Percentiles rank a stretch among this genome's conserved stretches.
Conservation (phyloP, 768 basidiomycete species). For the Pholiota microspora region DNA sequence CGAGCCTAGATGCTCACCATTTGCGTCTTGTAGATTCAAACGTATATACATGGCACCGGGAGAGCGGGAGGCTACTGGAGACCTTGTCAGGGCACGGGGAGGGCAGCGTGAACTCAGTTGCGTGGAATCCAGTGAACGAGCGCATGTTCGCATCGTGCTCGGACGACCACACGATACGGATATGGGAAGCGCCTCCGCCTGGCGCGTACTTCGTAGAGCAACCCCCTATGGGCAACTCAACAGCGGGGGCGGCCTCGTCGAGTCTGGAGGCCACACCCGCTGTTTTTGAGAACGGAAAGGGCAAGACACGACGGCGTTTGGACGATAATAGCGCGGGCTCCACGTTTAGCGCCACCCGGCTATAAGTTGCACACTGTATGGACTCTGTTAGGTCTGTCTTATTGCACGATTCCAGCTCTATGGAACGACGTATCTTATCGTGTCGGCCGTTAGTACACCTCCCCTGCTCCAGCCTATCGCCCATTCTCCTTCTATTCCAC, state of each 20-base stretch:
- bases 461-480: neutral
- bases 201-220: constrained; percentile 15
- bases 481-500: neutral
- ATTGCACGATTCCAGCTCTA: constrained; percentile 5
- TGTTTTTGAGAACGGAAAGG: constrained; percentile 61
- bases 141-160: constrained; percentile 97
- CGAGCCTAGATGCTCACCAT: constrained; percentile 2
- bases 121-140: constrained; percentile 90
- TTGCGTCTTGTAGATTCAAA: constrained; percentile 68
- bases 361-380: constrained; percentile 5
- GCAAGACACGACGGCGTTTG: constrained; percentile 53
- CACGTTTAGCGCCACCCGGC: constrained; percentile 11
- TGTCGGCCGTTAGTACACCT: neutral
- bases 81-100: constrained; percentile 83
- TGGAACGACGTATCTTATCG: constrained; percentile 2
- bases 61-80: constrained; percentile 81
- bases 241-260: constrained; percentile 5
- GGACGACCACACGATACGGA: constrained; percentile 87
- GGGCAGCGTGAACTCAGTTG: constrained; percentile 92
- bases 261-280: constrained; percentile 15
- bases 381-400: constrained; percentile 1
- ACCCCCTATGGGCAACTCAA: constrained; percentile 5
- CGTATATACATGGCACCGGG: constrained; percentile 94
- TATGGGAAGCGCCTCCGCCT: constrained; percentile 69
- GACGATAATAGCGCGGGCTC: constrained; percentile 17